Evolutionary conservation across 805 yeast species (phyloP), one percentile per base, ranked within the genome.

Genomic region (Candida andamanensis): DNA sequence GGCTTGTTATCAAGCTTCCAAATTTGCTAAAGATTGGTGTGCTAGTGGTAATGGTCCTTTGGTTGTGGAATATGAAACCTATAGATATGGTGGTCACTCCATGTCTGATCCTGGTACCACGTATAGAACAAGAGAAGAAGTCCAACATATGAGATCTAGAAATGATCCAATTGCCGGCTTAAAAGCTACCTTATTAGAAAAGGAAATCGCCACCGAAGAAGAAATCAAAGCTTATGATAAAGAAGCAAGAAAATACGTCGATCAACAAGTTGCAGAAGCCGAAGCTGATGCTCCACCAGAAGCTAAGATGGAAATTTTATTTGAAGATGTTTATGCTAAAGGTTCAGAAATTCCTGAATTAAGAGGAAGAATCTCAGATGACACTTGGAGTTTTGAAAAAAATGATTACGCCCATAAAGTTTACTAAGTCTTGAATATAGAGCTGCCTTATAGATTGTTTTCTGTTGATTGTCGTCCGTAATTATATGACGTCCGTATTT

Each of bases 31-130:
- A 72, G 95, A 90, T 65, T 92, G 95, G 95, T 73, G 85, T 63
- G 73, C 83, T 42, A 69, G 80, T 40, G 96, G 95, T 56, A 89
- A 90, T 56, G 98, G 97, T 45, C 98, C 98, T 45, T 67, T 92
- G 49, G 95, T 92, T 33, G 58, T 92, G 49, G 98, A 92, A 74
- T 92, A 83, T 69, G 97, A 89, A 73, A 92, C 98, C 51, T 92
- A 92, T 73, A 84, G 98, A 76, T 92, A 92, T 64, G 97, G 97
- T 74, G 98, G 98, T 65, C 98, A 92, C 79, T 92, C 98, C 50
- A 92, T 92, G 97, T 90, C 97, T 49, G 98, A 92, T 70, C 98
- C 98, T 56, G 98, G 98, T 76, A 92, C 98, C 64, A 92, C 98
- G 47, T 92, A 92, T 81, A 84, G 98, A 79, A 92, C 98, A 59